These are phyloP conservation scores for Alternaria infectoria DNA, from an alignment of 2,329 filamentous ascomycete genomes.

Conservation along the genomic window DNA sequence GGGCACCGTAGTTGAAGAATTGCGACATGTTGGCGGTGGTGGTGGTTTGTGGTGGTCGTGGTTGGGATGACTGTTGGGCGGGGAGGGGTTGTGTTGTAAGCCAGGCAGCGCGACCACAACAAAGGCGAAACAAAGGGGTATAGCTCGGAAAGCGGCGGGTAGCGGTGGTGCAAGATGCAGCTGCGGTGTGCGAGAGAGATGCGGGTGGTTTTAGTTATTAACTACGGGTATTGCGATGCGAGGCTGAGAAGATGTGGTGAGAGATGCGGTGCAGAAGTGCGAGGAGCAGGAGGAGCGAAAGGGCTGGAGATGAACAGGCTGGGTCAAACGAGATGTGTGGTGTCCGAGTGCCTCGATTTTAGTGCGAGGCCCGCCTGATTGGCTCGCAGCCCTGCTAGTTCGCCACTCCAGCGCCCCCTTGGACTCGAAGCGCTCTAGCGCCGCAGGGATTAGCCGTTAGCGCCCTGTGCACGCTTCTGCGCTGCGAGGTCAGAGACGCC, in stretches of 20 bases:
- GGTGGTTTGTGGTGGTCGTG: conserved; percentile 19
- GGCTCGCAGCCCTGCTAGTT: background rate
- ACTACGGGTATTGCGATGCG: conserved; percentile 27
- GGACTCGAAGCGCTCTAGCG: conserved; percentile 4
- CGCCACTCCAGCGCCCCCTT: conserved; percentile 11
- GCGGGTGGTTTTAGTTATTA: conserved; percentile 25
- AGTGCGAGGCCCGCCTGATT: background rate
- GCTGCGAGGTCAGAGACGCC: conserved; percentile 7
- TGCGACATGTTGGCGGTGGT: conserved; percentile 52
- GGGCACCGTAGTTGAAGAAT: conserved; percentile 56
- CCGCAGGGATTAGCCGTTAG: conserved; percentile 1
- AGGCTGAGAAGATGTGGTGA: conserved; percentile 30
- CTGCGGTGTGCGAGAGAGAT: conserved; percentile 14
- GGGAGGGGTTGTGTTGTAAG: conserved; percentile 24
- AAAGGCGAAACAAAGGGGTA: conserved; percentile 34
- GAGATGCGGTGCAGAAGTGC: conserved; percentile 23
- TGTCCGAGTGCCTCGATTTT: background rate
- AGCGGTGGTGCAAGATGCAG: conserved; percentile 13
- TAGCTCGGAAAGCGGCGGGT: conserved; percentile 10
- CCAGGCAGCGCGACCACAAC: conserved; percentile 28
- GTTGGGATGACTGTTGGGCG: conserved; percentile 24
- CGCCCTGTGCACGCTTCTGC: conserved; percentile 3
- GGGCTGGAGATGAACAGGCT: conserved; percentile 14
- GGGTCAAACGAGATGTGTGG: conserved; percentile 16
- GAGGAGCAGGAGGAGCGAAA: conserved; percentile 21